Evolutionary conservation across 1,284 basidiomycete genomes (phyloP), one percentile per base, ranked within the genome.

Genomic region (Boletus holoroseus): DNA sequence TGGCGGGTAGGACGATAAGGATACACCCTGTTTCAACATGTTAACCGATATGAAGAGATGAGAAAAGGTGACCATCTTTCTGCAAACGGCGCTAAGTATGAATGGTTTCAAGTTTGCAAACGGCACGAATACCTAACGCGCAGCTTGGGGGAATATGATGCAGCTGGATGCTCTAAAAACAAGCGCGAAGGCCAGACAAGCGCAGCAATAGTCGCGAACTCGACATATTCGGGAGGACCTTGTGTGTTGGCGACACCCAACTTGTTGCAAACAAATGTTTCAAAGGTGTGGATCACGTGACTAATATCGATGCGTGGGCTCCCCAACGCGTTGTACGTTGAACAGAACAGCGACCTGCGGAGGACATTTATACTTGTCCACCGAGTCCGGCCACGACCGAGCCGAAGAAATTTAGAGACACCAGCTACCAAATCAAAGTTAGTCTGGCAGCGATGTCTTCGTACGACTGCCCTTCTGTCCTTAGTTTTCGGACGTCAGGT

Each of bases 401-500:
- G 36, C 15, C 15, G 18, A 38, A 42, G 7, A 43, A 41, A 22
- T 8, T 27, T 35, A 11, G 22, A 42, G 26, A 47, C 34, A 13
- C 18, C n/a, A 38, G 12, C 31, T 36, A 18, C 32, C 13, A 2
- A 28, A 46, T 28, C 49, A 7, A 8, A 22, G 16, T 5, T 18
- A 15, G 34, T 18, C 44, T 24, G 13, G 42, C 32, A 52, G 40
- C 40, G 7, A 64, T 67, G 62, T 57, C 63, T 32, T 49, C 44
- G 28, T 51, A 56, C 15, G 50, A 36, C 22, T 46, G 26, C 34
- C 30, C 44, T 44, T 64, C 63, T 15, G 39, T 55, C 15, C 41
- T 51, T 48, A 59, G 58, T 36, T 37, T 57, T 44, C 54, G 50
- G 41, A 18, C 57, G 7, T 44, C 58, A 49, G 56, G 62, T 67